A percentile compares a stretch with the other conserved stretches of the same genome.
phyloP scores from a whole-genome alignment of 306 rosid species.

The Crataegus laevigata region DNA sequence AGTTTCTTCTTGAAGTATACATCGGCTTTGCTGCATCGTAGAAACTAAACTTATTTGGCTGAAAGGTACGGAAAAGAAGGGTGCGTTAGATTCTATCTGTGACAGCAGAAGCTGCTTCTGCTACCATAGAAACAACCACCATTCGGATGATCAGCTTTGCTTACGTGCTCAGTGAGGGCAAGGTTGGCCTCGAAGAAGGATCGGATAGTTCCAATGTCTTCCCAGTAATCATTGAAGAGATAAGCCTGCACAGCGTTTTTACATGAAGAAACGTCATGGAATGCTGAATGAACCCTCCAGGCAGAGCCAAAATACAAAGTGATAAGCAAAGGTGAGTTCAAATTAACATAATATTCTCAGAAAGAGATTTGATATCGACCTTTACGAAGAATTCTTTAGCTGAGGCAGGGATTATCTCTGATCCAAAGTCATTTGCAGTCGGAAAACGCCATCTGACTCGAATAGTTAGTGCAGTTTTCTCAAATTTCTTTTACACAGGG shows the following conservation, averaged over 20 bases:
- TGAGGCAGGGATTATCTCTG: slow-evolving; percentile 94
- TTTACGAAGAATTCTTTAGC: slow-evolving; percentile 75
- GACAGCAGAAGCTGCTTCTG: too few relatives aligned
- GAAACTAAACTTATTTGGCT: slow-evolving; percentile 70
- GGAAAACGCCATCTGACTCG: slow-evolving; percentile 89
- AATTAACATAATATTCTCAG: background rate
- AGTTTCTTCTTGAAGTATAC: slow-evolving; percentile 91
- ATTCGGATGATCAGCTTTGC: background rate
- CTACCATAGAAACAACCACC: background rate
- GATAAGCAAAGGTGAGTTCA: background rate
- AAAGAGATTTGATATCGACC: slow-evolving; percentile 29
- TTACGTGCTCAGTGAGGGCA: slow-evolving; percentile 83
- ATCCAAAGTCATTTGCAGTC: slow-evolving; percentile 97
- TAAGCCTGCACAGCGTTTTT: slow-evolving; percentile 59
- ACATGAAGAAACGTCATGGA: background rate
- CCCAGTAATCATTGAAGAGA: slow-evolving; percentile 96
- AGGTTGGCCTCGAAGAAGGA: slow-evolving; percentile 96
- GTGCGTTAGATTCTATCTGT: background rate
- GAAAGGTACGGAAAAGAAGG: slow-evolving; percentile 1
- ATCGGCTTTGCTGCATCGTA: slow-evolving; percentile 80
- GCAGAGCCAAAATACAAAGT: background rate
- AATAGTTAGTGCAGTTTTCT: slow-evolving; percentile 16
- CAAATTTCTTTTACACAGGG: background rate
- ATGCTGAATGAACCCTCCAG: background rate
- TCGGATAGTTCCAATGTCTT: slow-evolving; percentile 93